These are phyloP conservation scores for Lolium multiflorum DNA, from an alignment of 176 grass and related monocot species.

Conservation along the genomic window DNA sequence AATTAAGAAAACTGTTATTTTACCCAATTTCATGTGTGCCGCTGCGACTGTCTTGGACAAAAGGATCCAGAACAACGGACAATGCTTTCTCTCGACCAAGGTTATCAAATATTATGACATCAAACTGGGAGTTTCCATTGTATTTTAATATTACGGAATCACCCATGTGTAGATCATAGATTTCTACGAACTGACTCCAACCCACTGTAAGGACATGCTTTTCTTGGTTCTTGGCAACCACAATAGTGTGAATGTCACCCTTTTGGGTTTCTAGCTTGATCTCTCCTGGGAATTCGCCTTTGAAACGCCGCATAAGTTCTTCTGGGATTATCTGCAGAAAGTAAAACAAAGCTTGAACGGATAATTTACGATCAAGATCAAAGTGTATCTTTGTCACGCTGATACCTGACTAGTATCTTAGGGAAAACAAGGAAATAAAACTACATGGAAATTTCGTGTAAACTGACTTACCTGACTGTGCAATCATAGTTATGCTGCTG, in stretches of 20 bases:
- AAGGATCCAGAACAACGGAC: not conserved
- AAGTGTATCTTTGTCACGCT: not conserved
- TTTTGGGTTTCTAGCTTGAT: conserved; percentile 24
- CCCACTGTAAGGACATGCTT: not conserved
- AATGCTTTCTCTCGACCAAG: conserved; percentile 11
- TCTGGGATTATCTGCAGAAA: conserved; percentile 20
- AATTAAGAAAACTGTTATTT: not conserved
- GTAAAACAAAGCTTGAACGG: not conserved
- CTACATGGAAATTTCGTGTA: not conserved
- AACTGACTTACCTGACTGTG: not conserved
- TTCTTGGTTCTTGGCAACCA: conserved; percentile 3
- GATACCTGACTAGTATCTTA: not conserved
- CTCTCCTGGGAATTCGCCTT: not conserved
- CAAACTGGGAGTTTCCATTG: not conserved
- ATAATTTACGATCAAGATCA: not conserved
- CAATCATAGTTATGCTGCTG: not conserved
- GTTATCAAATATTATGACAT: conserved; percentile 1
- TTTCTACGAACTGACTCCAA: not conserved
- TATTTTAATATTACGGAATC: conserved; percentile 3
- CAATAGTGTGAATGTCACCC: conserved; percentile 6
- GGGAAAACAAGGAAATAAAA: not conserved
- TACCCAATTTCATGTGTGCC: not conserved
- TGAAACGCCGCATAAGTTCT: not conserved
- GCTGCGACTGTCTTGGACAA: not conserved
- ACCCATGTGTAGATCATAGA: conserved; percentile 1